Conservation (phyloP, 495 filamentous ascomycete genomes). For the Trypethelium eluteriae region DNA sequence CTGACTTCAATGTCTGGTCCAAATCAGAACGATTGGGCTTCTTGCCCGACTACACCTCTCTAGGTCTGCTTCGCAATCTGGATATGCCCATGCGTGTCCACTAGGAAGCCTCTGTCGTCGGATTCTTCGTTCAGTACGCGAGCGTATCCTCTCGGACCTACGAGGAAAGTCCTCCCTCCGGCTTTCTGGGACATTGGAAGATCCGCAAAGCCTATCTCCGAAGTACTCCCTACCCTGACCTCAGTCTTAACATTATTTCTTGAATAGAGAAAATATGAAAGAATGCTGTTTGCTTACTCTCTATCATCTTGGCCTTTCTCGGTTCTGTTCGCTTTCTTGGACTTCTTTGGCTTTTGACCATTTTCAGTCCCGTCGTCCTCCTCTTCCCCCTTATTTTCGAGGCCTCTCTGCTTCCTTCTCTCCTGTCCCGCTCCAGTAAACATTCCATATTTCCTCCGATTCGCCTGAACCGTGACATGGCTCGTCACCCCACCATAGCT, state of each 20-base stretch:
- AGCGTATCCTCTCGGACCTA: not conserved
- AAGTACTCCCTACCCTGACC: not conserved
- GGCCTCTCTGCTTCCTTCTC: not conserved
- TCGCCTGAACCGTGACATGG: not conserved
- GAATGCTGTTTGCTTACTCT: not conserved
- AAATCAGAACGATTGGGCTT: not conserved
- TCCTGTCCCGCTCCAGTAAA: not conserved
- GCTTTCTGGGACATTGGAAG: not conserved
- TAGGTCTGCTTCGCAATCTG: not conserved
- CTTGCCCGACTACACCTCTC: not conserved
- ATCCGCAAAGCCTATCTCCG: not conserved
- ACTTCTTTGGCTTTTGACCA: not conserved
- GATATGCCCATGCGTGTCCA: not conserved
- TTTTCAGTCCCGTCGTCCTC: not conserved
- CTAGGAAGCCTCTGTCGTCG: not conserved
- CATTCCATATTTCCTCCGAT: conserved; percentile 2
- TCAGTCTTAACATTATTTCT: not conserved
- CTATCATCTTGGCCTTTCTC: not conserved
- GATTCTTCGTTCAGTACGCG: not conserved
- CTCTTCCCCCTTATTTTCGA: not conserved
- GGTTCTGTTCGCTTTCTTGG: not conserved
- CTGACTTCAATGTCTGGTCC: no score
- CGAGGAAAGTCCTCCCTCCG: not conserved
- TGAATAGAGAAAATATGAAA: not conserved
- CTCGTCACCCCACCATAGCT: conserved; percentile 2